Evolutionary conservation across 805 yeast species (phyloP).

Genomic region (Helenozyma rhizophorensis): DNA sequence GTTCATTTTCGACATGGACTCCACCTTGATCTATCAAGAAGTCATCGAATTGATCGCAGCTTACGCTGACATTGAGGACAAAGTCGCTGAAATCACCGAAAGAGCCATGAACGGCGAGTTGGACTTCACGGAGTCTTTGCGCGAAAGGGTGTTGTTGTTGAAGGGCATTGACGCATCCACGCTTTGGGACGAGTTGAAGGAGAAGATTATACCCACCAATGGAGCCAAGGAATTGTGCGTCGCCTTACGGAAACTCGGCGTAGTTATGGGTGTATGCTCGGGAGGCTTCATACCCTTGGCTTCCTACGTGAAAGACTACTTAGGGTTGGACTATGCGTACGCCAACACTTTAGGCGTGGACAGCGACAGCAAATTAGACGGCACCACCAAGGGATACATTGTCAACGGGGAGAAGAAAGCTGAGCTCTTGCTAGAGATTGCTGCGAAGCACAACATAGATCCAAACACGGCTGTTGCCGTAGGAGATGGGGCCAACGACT

Average conservation of each 20-base stretch:
- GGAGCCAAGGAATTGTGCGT: conserved; percentile 75
- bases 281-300: conserved; percentile 96
- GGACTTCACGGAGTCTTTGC: conserved; percentile 80
- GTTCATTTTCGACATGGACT: conserved; percentile 95
- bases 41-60: conserved; percentile 95
- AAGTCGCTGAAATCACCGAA: conserved; percentile 86
- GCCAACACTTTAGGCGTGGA: conserved; percentile 63
- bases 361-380: conserved; percentile 56
- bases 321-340: conserved; percentile 80
- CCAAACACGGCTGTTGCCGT: conserved; percentile 66
- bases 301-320: conserved; percentile 56
- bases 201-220: conserved; percentile 67
- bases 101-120: conserved; percentile 96
- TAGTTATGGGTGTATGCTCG: conserved; percentile 78
- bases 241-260: conserved; percentile 57
- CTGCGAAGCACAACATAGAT: conserved; percentile 50
- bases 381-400: conserved; percentile 71
- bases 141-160: conserved; percentile 70
- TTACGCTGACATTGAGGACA: conserved; percentile 81
- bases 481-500: conserved; percentile 97
- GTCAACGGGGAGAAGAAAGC: conserved; percentile 89
- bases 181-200: conserved; percentile 76
- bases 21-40: conserved; percentile 92
- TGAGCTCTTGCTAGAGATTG: conserved; percentile 57
- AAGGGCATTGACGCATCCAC: conserved; percentile 71